phyloP scores from a whole-genome alignment of 208 protist species.

The Acanthamoeba comandoni region DNA sequence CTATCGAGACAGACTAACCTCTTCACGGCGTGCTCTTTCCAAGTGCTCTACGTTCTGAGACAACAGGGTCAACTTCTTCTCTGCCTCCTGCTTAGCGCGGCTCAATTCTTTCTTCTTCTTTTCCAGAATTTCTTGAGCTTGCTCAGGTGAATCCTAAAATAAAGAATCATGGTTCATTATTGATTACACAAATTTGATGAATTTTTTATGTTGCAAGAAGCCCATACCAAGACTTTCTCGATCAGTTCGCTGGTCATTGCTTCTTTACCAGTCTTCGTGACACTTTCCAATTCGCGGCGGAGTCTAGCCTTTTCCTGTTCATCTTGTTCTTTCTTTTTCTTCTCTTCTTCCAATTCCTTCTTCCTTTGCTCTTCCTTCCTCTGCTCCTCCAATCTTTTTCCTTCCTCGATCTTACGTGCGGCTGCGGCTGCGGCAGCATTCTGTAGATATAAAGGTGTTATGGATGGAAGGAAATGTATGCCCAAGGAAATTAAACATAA shows the following conservation, averaged over 20 bases:
- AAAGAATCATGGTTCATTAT: too few relatives aligned
- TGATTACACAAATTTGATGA: too few relatives aligned
- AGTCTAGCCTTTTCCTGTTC: slow-evolving; percentile 26
- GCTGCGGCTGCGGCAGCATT: slow-evolving; percentile 4
- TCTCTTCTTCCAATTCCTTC: slow-evolving; percentile 58
- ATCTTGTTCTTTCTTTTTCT: slow-evolving; percentile 43
- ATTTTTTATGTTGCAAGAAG: too few relatives aligned
- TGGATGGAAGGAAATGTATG: too few relatives aligned
- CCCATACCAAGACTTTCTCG: slow-evolving; percentile 9
- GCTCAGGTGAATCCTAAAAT: slow-evolving; percentile 4
- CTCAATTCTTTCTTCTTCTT: slow-evolving; percentile 61
- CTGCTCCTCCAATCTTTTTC: neutral
- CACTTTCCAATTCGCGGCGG: slow-evolving; percentile 33
- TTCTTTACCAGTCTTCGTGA: slow-evolving; percentile 48
- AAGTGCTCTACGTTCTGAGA: slow-evolving; percentile 51
- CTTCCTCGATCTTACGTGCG: slow-evolving; percentile 62
- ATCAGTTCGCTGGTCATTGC: slow-evolving; percentile 14
- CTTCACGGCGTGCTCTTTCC: slow-evolving; percentile 42
- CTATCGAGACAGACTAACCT: neutral
- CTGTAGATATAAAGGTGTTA: neutral
- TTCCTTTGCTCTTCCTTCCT: neutral
- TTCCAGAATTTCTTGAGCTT: slow-evolving; percentile 61
- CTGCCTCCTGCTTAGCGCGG: slow-evolving; percentile 47
- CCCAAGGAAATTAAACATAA: too few relatives aligned
- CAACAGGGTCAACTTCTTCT: slow-evolving; percentile 37